Conservation (phyloP, 257 asterid species). For the Sherardia arvensis region DNA sequence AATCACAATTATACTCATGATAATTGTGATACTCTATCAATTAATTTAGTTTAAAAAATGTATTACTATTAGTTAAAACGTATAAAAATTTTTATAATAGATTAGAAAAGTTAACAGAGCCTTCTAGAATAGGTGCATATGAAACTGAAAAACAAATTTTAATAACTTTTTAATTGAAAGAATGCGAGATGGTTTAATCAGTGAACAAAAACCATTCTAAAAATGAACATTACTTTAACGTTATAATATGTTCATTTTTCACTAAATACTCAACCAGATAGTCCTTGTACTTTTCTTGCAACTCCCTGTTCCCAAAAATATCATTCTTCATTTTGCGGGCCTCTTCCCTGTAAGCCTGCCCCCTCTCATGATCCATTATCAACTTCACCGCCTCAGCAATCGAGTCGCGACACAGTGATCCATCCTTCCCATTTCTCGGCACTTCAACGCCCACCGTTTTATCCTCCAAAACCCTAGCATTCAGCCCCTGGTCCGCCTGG, state of each 20-base stretch:
- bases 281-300: constrained; percentile 18
- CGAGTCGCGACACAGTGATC: constrained; percentile 16
- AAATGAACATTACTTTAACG: too few species aligned
- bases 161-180: too few species aligned
- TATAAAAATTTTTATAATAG: too few species aligned
- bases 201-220: too few species aligned
- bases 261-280: constrained; percentile 3
- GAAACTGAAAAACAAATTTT: too few species aligned
- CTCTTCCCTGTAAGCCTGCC: constrained; percentile 4
- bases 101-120: too few species aligned
- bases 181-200: too few species aligned
- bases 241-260: background rate
- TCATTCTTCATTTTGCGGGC: constrained; percentile 11
- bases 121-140: too few species aligned
- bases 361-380: constrained; percentile 24
- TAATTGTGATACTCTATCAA: too few species aligned
- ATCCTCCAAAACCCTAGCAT: constrained; percentile 25
- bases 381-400: constrained; percentile 22
- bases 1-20: too few species aligned
- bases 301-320: constrained; percentile 14
- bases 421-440: constrained; percentile 24
- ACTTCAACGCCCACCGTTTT: constrained; percentile 24
- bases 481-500: constrained; percentile 27
- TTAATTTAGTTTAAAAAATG: too few species aligned
- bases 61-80: too few species aligned